Percentiles rank a stretch among this genome's conserved stretches.
Evolutionary conservation across 805 yeast species (phyloP).

Genomic region (Grigorovia humatica): DNA sequence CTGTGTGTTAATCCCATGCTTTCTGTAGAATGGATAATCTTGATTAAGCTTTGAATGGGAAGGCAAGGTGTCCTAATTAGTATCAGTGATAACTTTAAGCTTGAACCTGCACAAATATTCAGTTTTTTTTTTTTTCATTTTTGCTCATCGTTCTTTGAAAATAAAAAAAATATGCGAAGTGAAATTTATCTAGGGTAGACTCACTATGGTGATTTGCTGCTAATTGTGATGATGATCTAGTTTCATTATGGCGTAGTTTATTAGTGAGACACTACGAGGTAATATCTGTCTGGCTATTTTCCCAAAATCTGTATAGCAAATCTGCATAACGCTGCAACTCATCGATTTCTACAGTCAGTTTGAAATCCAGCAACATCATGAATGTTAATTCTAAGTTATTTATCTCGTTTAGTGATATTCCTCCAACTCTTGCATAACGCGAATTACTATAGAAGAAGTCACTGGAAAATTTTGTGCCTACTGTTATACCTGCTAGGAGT

Average conservation of each 20-base stretch:
- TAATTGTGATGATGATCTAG: too few relatives aligned
- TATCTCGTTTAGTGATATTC: conserved; percentile 82
- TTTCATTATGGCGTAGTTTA: too few relatives aligned
- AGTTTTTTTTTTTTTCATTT: too few relatives aligned
- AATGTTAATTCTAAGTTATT: conserved; percentile 88
- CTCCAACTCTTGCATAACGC: conserved; percentile 91
- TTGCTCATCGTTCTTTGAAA: not conserved
- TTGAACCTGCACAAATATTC: not conserved
- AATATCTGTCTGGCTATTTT: not conserved
- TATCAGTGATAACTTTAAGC: not conserved
- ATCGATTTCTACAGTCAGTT: conserved; percentile 78
- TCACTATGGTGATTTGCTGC: too few relatives aligned
- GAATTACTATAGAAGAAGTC: conserved; percentile 91
- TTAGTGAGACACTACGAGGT: not conserved
- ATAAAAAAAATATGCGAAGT: too few relatives aligned
- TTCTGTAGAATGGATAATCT: too few relatives aligned
- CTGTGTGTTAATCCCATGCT: conserved; percentile 6
- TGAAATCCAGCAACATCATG: conserved; percentile 71
- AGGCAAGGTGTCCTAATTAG: too few relatives aligned
- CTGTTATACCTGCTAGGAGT: conserved; percentile 89
- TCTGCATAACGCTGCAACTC: conserved; percentile 89
- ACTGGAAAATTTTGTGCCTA: conserved; percentile 84
- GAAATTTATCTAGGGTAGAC: too few relatives aligned
- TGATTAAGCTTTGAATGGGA: too few relatives aligned
- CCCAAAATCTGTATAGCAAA: conserved; percentile 66